Evolutionary conservation across 495 filamentous ascomycete genomes (phyloP).

Genomic region (Tetracladium setigerum): DNA sequence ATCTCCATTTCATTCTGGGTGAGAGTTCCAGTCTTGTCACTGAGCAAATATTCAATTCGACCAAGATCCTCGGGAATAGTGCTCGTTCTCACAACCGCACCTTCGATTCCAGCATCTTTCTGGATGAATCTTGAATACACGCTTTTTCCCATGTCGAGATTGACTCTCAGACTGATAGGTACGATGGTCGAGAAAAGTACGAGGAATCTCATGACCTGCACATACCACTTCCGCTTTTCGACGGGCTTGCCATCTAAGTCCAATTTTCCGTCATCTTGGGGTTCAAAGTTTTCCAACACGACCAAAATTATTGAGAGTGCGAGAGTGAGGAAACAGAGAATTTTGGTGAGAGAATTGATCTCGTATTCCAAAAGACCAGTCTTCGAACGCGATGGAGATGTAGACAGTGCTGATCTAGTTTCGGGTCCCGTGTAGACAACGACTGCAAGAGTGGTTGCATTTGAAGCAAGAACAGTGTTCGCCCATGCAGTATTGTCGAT

Average conservation of each 20-base stretch:
- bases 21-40: conserved; percentile 94
- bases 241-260: too few relatives aligned
- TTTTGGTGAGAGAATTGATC: conserved; percentile 97
- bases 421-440: conserved; percentile 93
- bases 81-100: conserved; percentile 88
- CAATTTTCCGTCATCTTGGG: conserved; percentile 14
- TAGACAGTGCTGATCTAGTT: conserved; percentile 90
- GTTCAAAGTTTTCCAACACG: conserved; percentile 71
- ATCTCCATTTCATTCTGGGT: conserved; percentile 99
- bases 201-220: conserved; percentile 90
- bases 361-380: conserved; percentile 90
- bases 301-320: conserved; percentile 86
- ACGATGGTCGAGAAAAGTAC: conserved; percentile 99
- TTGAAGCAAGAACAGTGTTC: conserved; percentile 93
- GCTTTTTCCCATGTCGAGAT: conserved; percentile 93
- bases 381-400: conserved; percentile 83
- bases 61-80: conserved; percentile 97
- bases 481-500: conserved; percentile 99
- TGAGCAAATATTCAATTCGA: conserved; percentile 91
- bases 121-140: conserved; percentile 97
- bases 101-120: conserved; percentile 77
- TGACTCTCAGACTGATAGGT: conserved; percentile 92
- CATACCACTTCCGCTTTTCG: conserved; percentile 67
- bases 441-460: conserved; percentile 76
- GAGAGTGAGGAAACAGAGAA: conserved; percentile 83